phyloP scores from a whole-genome alignment of 2,329 filamentous ascomycete species.

The Alternaria tenuissima region DNA sequence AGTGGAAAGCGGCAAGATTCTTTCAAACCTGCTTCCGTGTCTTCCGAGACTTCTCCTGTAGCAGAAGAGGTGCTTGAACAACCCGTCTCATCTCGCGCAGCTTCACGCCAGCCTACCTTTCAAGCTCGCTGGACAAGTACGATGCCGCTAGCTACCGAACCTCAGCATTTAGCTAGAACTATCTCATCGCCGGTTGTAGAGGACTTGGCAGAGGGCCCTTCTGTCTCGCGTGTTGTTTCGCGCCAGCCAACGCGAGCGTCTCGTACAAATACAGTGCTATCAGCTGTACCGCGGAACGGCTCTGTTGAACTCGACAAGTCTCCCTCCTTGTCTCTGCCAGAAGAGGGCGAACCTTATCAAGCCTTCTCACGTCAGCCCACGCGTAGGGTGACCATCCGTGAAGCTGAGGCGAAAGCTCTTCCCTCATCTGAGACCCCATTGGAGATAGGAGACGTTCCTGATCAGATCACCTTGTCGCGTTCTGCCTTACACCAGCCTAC shows the following conservation, averaged over 20 bases:
- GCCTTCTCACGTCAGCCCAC: background rate
- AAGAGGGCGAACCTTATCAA: background rate
- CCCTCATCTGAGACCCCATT: background rate
- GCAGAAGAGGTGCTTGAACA: background rate
- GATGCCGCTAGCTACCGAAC: too few relatives aligned
- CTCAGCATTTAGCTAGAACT: background rate
- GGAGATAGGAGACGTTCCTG: background rate
- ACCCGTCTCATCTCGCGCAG: background rate
- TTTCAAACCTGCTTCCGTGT: background rate
- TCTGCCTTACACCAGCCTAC: background rate
- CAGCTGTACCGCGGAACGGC: background rate
- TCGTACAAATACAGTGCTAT: background rate
- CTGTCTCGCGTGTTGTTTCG: background rate
- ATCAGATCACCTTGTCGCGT: background rate
- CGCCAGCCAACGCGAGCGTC: background rate
- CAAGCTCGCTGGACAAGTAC: background rate
- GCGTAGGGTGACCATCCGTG: background rate
- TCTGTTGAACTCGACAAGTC: background rate
- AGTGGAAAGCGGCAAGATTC: background rate
- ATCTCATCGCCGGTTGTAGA: background rate
- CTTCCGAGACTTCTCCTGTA: background rate
- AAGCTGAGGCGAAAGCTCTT: background rate
- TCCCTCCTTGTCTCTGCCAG: background rate
- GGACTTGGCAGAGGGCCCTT: background rate
- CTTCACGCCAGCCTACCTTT: background rate